Base-by-base conservation (phyloP, 805 yeast genomes). In the Lachancea fermentati region DNA sequence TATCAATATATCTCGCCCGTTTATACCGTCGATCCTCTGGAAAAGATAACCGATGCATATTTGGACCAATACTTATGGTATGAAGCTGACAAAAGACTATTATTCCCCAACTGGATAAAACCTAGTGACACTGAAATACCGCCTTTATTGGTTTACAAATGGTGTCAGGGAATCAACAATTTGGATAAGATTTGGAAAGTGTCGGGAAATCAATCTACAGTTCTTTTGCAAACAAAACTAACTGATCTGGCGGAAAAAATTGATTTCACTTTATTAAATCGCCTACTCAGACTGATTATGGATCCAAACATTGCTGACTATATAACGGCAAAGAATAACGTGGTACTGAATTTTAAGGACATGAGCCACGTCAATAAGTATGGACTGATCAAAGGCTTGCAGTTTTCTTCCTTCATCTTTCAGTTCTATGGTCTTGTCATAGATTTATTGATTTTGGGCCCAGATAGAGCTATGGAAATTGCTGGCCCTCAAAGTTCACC, bases 61-160 rank as follows among this genome's bases (percentile, higher is more conserved):
- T 63, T 93, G 30, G 97, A 91, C 55, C 98, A 93, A 55, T 93
- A 91, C 52, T 66, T 93, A 33, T 93, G 97, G 96, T 91, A 84
- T 62, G 97, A 93, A 57, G 91, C 93, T 7, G 96, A 86, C 40
- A 80, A 84, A 57, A 66, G 96, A 44, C 77, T 80, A 5, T 63
- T 93, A 19, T 93, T 93, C 63, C 99, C 99, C 3, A 82, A 81
- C 57, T 93, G 98, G 98, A 73, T 93, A 30, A 93, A 93, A 57
- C 98, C 99, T 6, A 78, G 85, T 50, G 98, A 93, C 53, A 75
- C 85, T 19, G 98, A 93, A 61, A 82, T 93, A 16, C 95, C 97
- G 0, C 98, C 96, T 0, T 62, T 89, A 24, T 67, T 91, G 45
- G 95, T 85, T 1, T 88, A 91, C 64, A 91, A 89, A 57, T 93